phyloP scores from a whole-genome alignment of 1,284 basidiomycete species.

The Ceratobasidium sp. region DNA sequence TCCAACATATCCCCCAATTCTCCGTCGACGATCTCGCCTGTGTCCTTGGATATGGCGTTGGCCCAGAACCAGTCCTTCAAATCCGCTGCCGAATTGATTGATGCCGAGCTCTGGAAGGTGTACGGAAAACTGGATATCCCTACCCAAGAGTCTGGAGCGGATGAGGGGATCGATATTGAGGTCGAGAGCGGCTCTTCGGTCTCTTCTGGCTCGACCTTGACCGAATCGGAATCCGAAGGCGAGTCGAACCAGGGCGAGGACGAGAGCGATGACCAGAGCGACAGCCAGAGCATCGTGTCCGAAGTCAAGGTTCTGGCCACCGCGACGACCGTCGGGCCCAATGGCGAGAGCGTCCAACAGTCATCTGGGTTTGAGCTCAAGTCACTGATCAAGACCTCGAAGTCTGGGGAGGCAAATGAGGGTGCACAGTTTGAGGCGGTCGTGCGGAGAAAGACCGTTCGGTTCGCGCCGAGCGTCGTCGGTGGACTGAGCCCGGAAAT shows the following conservation, averaged over 20 bases:
- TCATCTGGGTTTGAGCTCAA: slow-evolving; percentile 17
- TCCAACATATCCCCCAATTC: neutral
- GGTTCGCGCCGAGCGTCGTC: slow-evolving; percentile 27
- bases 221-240: neutral
- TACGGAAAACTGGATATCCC: slow-evolving; percentile 7
- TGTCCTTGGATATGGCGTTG: slow-evolving; percentile 1
- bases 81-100: slow-evolving; percentile 25
- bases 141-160: neutral
- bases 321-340: neutral
- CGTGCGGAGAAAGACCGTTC: slow-evolving; percentile 18
- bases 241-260: neutral
- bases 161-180: slow-evolving; percentile 19
- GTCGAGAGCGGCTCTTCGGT: slow-evolving; percentile 27
- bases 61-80: slow-evolving; percentile 21
- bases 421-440: slow-evolving; percentile 4
- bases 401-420: neutral
- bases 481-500: slow-evolving; percentile 20
- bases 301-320: slow-evolving; percentile 12
- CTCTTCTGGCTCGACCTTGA: slow-evolving; percentile 11
- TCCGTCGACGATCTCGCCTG: slow-evolving; percentile 15
- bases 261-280: neutral
- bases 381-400: slow-evolving; percentile 21
- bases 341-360: neutral
- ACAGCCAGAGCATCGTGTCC: neutral
- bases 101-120: slow-evolving; percentile 15